phyloP scores from a whole-genome alignment of 176 grass and related monocot species.

The Triticum timopheevii region DNA sequence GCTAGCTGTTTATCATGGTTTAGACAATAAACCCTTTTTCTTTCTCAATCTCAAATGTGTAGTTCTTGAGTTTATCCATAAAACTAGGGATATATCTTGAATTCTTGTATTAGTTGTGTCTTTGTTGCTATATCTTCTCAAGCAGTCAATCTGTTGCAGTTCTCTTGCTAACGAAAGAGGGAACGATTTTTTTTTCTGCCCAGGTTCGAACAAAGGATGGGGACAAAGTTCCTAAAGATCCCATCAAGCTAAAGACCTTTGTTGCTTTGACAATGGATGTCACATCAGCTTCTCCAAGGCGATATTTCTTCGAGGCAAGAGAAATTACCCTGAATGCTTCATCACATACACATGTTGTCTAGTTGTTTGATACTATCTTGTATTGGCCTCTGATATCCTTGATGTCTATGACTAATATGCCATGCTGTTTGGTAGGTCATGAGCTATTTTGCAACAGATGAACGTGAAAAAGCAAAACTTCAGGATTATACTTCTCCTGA shows the following conservation, averaged over 20 bases:
- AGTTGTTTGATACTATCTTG: no score
- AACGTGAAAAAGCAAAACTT: constrained; percentile 76
- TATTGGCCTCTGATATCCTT: not conserved
- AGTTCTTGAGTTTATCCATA: constrained; percentile 15
- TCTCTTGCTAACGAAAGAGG: constrained; percentile 7
- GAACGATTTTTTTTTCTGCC: not conserved
- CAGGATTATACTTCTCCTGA: constrained; percentile 85
- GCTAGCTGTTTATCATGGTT: not conserved
- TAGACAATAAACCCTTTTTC: not conserved
- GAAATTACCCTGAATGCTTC: constrained; percentile 7
- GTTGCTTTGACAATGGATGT: constrained; percentile 90
- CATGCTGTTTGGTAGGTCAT: constrained; percentile 57
- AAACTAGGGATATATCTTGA: not conserved
- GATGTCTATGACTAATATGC: not conserved
- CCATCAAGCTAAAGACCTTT: constrained; percentile 63
- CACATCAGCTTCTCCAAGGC: constrained; percentile 76
- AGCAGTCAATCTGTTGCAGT: not conserved
- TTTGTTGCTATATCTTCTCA: no score
- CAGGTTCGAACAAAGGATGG: constrained; percentile 23
- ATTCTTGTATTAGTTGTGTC: no score
- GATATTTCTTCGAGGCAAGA: constrained; percentile 94
- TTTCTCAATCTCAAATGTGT: not conserved
- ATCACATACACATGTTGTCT: not conserved
- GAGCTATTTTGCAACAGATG: constrained; percentile 65
- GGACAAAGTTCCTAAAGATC: constrained; percentile 41